phyloP scores from a whole-genome alignment of 2,329 filamentous ascomycete species.

The Diaporthe sp. region DNA sequence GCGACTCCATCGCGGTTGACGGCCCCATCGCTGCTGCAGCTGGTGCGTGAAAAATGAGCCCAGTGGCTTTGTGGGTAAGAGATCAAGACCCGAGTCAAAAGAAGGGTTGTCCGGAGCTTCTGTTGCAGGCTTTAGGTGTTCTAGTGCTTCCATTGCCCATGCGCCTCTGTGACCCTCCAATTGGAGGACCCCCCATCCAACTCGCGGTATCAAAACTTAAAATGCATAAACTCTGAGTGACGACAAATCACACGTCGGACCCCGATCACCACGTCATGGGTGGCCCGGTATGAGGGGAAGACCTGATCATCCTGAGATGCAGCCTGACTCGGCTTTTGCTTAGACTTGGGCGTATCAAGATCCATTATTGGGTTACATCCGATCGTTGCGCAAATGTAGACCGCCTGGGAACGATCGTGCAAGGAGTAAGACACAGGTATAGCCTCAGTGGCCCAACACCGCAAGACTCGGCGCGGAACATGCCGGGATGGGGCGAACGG shows the following conservation, averaged over 20 bases:
- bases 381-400: background rate
- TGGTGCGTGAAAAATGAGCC: background rate
- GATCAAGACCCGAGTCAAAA: background rate
- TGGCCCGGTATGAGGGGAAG: background rate
- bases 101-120: background rate
- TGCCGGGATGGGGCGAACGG: background rate
- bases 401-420: background rate
- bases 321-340: conserved; percentile 6
- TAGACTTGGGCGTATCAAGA: background rate
- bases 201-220: conserved; percentile 11
- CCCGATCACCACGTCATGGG: background rate
- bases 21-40: background rate
- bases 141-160: conserved; percentile 18
- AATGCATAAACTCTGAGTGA: background rate
- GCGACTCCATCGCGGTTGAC: background rate
- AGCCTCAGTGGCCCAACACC: background rate
- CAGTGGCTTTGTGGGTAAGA: background rate
- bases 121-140: conserved; percentile 17
- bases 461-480: background rate
- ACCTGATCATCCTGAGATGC: background rate
- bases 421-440: background rate
- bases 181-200: background rate
- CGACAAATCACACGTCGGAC: conserved; percentile 13
- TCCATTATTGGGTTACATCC: conserved; percentile 10
- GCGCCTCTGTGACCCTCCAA: conserved; percentile 1